Conservation (phyloP, 2,329 filamentous ascomycete genomes). For the Lecanicillium sp. region DNA sequence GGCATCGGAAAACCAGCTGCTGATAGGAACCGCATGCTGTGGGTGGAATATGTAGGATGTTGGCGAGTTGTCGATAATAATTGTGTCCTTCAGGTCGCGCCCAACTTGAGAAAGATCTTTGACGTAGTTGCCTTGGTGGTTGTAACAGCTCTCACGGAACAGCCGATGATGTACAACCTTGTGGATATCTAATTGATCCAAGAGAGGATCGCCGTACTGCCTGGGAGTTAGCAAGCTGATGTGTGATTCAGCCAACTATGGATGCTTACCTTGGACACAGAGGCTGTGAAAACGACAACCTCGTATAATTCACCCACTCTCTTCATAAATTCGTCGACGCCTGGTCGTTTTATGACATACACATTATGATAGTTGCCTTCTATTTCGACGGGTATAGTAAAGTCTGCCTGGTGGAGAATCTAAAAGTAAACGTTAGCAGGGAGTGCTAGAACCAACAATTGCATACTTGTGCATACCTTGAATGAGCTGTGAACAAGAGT, state of each 20-base stretch:
- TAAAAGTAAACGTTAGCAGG: slow-evolving; percentile 27
- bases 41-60: slow-evolving; percentile 99
- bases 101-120: slow-evolving; percentile 98
- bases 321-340: slow-evolving; percentile 98
- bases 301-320: slow-evolving; percentile 95
- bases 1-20: slow-evolving; percentile 99
- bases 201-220: slow-evolving; percentile 88
- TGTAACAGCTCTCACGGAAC: slow-evolving; percentile 98
- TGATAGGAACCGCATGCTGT: slow-evolving; percentile 96
- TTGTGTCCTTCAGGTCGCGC: slow-evolving; percentile 90
- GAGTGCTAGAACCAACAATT: slow-evolving; percentile 3
- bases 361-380: slow-evolving; percentile 99
- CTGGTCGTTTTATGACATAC: slow-evolving; percentile 98
- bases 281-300: slow-evolving; percentile 97
- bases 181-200: slow-evolving; percentile 96
- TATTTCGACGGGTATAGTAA: slow-evolving; percentile 97
- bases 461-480: slow-evolving; percentile 54
- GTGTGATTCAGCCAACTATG: background rate
- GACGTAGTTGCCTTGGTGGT: slow-evolving; percentile 98
- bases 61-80: slow-evolving; percentile 98
- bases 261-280: slow-evolving; percentile 76
- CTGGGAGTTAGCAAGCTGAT: slow-evolving; percentile 13
- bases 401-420: slow-evolving; percentile 97
- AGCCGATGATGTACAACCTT: slow-evolving; percentile 91
- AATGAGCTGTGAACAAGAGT: slow-evolving; percentile 98